These are phyloP conservation scores for Chlorella sp. DNA, from an alignment of 139 green algal genomes.

Conservation along the genomic window DNA sequence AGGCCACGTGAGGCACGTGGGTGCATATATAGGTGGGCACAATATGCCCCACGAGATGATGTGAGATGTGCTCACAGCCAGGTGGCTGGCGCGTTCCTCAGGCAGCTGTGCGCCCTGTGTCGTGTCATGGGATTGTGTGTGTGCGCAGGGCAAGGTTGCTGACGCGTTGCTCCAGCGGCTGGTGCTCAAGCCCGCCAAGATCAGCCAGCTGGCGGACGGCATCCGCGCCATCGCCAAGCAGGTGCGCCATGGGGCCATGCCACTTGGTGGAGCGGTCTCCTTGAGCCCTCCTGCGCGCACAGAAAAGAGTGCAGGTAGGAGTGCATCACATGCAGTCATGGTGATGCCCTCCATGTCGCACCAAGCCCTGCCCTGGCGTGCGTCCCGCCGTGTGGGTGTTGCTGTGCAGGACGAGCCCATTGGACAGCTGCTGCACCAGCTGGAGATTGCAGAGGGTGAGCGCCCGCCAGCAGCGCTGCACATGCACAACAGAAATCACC, in stretches of 20 bases:
- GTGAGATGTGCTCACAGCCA: background rate
- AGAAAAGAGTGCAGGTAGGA: too few relatives aligned
- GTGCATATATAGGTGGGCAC: too few relatives aligned
- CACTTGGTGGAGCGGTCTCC: too few relatives aligned
- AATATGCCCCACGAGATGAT: background rate
- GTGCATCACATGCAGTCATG: too few relatives aligned
- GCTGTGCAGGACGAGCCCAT: slow-evolving; percentile 67
- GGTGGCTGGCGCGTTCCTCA: background rate
- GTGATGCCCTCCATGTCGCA: too few relatives aligned
- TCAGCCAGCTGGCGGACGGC: slow-evolving; percentile 81
- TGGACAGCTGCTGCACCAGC: slow-evolving; percentile 50
- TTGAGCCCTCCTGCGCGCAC: too few relatives aligned
- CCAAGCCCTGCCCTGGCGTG: too few relatives aligned
- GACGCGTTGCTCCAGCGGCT: slow-evolving; percentile 88
- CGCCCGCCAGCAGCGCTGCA: too few relatives aligned
- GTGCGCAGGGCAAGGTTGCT: slow-evolving; percentile 38
- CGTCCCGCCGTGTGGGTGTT: too few relatives aligned
- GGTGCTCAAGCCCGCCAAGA: slow-evolving; percentile 88
- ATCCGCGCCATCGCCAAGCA: slow-evolving; percentile 81
- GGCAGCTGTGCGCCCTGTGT: background rate
- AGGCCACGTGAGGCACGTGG: too few relatives aligned
- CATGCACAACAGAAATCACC: too few relatives aligned
- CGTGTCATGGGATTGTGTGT: background rate
- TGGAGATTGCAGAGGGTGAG: slow-evolving; percentile 86
- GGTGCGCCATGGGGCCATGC: background rate